A percentile compares a stretch with the other conserved stretches of the same genome.
Conservation (phyloP, 2,329 filamentous ascomycete species). For the Clarireedia hainanense region DNA sequence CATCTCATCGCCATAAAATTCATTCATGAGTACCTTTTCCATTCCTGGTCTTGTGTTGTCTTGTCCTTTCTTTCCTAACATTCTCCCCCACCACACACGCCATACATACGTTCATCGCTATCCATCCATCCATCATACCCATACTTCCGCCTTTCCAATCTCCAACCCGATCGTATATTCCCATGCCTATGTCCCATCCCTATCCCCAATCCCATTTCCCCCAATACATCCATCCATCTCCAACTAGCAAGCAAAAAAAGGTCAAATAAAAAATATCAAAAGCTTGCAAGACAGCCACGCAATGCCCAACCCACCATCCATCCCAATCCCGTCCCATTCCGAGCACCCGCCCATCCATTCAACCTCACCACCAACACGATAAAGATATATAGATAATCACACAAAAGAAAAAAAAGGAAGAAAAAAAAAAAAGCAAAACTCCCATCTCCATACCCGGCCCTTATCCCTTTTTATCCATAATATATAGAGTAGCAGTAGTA, state of each 20-base stretch:
- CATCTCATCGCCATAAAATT: neutral
- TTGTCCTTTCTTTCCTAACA: neutral
- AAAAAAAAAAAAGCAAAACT: no score
- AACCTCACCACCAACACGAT: no score
- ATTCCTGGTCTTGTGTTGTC: neutral
- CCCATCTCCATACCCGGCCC: no score
- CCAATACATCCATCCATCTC: no score
- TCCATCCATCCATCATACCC: neutral
- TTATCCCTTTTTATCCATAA: neutral
- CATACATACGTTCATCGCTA: neutral
- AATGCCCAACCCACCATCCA: no score
- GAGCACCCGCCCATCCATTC: no score
- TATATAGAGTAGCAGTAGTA: neutral
- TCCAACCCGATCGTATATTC: neutral
- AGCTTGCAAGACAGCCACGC: no score
- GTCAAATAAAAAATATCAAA: no score
- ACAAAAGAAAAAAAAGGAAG: no score
- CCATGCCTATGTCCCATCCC: neutral
- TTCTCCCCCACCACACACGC: neutral
- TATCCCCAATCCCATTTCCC: neutral
- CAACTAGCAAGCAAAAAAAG: no score
- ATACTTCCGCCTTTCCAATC: neutral
- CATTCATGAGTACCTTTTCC: neutral
- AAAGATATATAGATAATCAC: no score
- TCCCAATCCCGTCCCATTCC: no score